Evolutionary conservation across 2,329 filamentous ascomycete species (phyloP).

Genomic region (Pyricularia sp.): DNA sequence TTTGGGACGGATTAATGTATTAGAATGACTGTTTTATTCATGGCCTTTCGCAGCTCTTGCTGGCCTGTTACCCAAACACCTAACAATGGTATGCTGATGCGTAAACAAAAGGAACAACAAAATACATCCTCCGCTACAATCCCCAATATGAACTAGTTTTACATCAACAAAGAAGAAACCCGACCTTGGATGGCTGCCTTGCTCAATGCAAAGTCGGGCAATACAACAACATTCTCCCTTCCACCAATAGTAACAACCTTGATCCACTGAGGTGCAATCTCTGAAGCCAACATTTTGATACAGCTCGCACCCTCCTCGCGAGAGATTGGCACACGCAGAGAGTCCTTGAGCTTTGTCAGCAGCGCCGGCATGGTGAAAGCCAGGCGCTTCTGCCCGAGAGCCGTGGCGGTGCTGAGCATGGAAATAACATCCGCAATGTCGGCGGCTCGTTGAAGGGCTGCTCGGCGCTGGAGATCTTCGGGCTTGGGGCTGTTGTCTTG

Average conservation of each 20-base stretch:
- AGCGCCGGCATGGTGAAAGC: constrained; percentile 54
- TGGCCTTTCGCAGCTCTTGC: background rate
- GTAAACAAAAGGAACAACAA: background rate
- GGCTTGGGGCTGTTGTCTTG: constrained; percentile 19
- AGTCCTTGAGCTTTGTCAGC: constrained; percentile 54
- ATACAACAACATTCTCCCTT: constrained; percentile 44
- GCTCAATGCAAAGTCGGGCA: constrained; percentile 23
- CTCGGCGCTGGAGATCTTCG: constrained; percentile 43
- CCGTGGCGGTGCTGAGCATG: constrained; percentile 47
- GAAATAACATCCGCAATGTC: constrained; percentile 55
- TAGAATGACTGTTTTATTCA: background rate
- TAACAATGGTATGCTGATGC: background rate
- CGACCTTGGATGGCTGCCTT: constrained; percentile 20
- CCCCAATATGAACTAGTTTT: background rate
- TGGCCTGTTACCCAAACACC: background rate
- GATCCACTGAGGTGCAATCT: constrained; percentile 45
- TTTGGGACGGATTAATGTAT: background rate
- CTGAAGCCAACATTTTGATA: constrained; percentile 36
- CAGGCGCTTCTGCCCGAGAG: constrained; percentile 39
- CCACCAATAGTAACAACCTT: constrained; percentile 36
- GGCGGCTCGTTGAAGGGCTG: constrained; percentile 53
- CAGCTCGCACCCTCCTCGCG: constrained; percentile 37
- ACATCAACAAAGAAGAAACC: constrained; percentile 8
- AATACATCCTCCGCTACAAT: background rate
- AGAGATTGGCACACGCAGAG: constrained; percentile 42